Evolutionary conservation across 768 basidiomycete genomes (phyloP).

Genomic region (Neoboletus magnificus): DNA sequence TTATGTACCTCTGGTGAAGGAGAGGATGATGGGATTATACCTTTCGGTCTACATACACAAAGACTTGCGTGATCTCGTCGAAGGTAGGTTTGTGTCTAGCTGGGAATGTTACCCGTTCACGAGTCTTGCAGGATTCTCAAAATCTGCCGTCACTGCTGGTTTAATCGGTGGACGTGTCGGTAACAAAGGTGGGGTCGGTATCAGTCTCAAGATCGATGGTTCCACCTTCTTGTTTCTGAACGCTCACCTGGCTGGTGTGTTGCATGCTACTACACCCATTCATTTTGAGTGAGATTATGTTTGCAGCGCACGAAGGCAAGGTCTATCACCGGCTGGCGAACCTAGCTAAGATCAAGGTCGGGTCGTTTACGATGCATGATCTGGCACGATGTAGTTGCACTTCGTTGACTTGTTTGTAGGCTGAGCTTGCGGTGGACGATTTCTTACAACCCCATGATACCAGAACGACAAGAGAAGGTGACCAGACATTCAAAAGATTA

Average conservation of each 20-base stretch:
- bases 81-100: slow-evolving; percentile 39
- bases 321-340: slow-evolving; percentile 80
- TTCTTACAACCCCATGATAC: slow-evolving; percentile 67
- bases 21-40: slow-evolving; percentile 89
- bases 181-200: slow-evolving; percentile 92
- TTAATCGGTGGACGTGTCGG: slow-evolving; percentile 88
- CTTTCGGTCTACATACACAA: slow-evolving; percentile 72
- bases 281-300: neutral
- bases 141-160: slow-evolving; percentile 83
- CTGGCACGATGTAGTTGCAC: neutral
- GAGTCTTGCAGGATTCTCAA: slow-evolving; percentile 55
- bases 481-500: neutral
- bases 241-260: slow-evolving; percentile 79
- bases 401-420: slow-evolving; percentile 36
- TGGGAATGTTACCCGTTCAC: neutral
- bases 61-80: slow-evolving; percentile 60
- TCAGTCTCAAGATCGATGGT: slow-evolving; percentile 79
- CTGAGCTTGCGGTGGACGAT: slow-evolving; percentile 74
- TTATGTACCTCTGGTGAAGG: slow-evolving; percentile 83
- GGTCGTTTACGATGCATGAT: slow-evolving; percentile 1
- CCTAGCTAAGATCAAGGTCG: slow-evolving; percentile 82
- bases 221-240: slow-evolving; percentile 86
- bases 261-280: neutral
- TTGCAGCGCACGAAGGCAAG: slow-evolving; percentile 71
- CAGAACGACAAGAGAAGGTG: slow-evolving; percentile 69